A percentile compares a stretch with the other conserved stretches of the same genome.
phyloP scores from a whole-genome alignment of 345 rosid species.

The Eucalyptus lansdowneana region DNA sequence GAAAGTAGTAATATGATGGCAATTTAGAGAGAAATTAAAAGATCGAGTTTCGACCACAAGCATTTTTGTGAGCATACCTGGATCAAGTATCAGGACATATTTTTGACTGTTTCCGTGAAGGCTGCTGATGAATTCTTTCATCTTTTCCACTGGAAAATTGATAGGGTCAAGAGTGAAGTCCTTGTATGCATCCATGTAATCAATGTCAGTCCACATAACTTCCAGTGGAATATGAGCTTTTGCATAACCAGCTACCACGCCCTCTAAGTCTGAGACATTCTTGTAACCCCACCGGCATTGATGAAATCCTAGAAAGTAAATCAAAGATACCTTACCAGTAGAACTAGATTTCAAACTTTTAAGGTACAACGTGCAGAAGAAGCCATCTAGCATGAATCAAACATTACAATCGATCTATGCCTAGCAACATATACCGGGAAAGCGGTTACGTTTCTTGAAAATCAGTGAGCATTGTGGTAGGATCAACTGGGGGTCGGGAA shows the following conservation, averaged over 20 bases:
- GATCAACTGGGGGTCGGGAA: not conserved
- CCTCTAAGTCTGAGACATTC: slow-evolving; percentile 39
- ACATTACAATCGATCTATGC: not conserved
- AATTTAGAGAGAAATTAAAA: not conserved
- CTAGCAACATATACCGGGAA: not conserved
- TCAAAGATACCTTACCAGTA: not conserved
- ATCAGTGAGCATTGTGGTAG: not conserved
- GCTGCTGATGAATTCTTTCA: slow-evolving; percentile 26
- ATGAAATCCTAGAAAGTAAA: slow-evolving; percentile 39
- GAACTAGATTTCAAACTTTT: not conserved
- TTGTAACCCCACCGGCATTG: slow-evolving; percentile 65
- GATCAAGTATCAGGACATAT: slow-evolving; percentile 56
- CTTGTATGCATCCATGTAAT: slow-evolving; percentile 57
- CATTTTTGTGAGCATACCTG: slow-evolving; percentile 16
- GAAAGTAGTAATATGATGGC: not conserved
- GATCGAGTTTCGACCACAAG: not conserved
- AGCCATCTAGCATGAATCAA: not conserved
- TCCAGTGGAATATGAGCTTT: slow-evolving; percentile 62
- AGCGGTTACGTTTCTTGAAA: not conserved
- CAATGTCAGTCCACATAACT: slow-evolving; percentile 80
- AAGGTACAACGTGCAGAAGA: not conserved
- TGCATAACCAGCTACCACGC: slow-evolving; percentile 54
- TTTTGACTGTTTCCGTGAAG: slow-evolving; percentile 54
- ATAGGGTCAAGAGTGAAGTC: slow-evolving; percentile 64
- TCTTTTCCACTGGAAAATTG: slow-evolving; percentile 34